Base-by-base conservation (phyloP, 2,329 filamentous ascomycete species). In the Claviceps humidiphila region DNA sequence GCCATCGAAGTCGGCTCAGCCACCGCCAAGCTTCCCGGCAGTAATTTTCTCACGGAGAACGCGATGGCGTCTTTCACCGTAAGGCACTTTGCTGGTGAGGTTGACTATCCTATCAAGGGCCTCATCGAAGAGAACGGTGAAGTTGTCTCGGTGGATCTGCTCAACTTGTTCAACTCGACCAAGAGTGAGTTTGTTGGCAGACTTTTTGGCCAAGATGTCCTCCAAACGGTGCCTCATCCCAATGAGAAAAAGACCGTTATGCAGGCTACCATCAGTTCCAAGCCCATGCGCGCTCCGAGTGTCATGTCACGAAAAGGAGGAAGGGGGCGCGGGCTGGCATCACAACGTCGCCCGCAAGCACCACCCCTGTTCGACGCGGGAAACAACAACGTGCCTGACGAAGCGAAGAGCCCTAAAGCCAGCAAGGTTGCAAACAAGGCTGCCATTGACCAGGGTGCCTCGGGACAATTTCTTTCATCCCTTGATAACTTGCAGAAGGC, bases 81-180 rank as follows among this genome's bases (percentile, higher is more conserved):
- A 53, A 89, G 87, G 67, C 93, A 98, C 68, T 98, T 94, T 67
- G 91, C 91, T 41, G 93, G 93, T 49, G 93, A 97, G 65, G 88
- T 98, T 5, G 93, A 98, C 55, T 98, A 98, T 64, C 84, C 88
- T 2, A 79, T 94, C 55, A 84, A 85, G 60, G 88, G 88, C 5
- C 73, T 98, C 22, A 78, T 97, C 2, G 93, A 98, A 67, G 90
- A 95, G 69, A 98, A 98, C 58, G 89, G 90, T 51, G 93, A 98
- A 66, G 82, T 95, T 56, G 93, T 98, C 57, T 95, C 90, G 4
- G 91, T 89, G 26, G 93, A 98, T 67, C 73, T 98, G 60, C 89
- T 98, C 76, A 96, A 95, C 68, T 77, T 98, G 60, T 85, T 98
- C 69, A 87, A 85, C 61, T 82, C 82, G 4, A 91, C 89, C 54